phyloP scores from a whole-genome alignment of 305 asterid genomes.

The Solanum chacoense region DNA sequence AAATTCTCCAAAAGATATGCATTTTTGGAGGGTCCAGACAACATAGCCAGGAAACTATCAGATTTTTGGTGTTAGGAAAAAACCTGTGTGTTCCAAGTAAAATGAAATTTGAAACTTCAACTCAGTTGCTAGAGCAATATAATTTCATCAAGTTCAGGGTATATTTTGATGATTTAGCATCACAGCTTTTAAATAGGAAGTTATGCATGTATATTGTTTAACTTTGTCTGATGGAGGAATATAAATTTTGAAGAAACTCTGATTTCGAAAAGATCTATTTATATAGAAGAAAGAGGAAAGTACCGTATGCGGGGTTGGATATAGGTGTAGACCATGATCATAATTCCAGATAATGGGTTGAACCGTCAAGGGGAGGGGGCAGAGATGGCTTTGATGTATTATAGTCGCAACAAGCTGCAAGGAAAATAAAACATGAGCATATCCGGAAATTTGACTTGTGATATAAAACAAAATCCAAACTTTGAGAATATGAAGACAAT shows the following conservation, averaged over 20 bases:
- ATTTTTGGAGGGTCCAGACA: neutral
- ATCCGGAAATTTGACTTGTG: neutral
- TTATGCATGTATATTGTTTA: neutral
- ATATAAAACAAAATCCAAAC: neutral
- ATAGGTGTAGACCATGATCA: slow-evolving; percentile 89
- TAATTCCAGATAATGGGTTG: slow-evolving; percentile 94
- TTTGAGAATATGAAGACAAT: slow-evolving; percentile 14
- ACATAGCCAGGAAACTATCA: neutral
- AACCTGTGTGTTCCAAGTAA: neutral
- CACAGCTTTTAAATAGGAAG: neutral
- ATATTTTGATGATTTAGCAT: neutral
- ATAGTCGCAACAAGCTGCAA: slow-evolving; percentile 93
- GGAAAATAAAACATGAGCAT: slow-evolving; percentile 5
- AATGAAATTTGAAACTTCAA: neutral
- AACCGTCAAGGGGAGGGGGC: slow-evolving; percentile 80
- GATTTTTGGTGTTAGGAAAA: neutral
- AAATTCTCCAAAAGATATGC: neutral
- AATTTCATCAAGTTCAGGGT: neutral
- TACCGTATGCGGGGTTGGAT: slow-evolving; percentile 92
- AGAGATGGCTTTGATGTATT: slow-evolving; percentile 92
- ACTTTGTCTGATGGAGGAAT: neutral
- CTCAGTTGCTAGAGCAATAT: neutral
- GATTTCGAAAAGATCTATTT: neutral
- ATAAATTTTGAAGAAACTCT: neutral
- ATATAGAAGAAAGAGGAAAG: slow-evolving; percentile 4